Base-by-base conservation (phyloP, 1,139 yeast genomes). In the Maudiozyma humilis region DNA sequence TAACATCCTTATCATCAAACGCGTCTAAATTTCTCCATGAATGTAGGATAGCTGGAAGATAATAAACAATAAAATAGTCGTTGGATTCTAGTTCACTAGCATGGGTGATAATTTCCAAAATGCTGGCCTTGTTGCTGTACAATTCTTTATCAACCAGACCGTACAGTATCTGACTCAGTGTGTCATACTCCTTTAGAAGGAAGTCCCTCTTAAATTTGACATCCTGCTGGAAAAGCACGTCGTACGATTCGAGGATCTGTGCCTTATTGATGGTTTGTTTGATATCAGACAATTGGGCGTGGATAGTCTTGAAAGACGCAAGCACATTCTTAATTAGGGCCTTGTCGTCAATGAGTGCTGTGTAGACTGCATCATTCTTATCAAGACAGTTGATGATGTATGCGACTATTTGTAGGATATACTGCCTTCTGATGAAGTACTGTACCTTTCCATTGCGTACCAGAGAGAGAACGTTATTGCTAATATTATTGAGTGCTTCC, bases 361-460 rank as follows among this genome's bases (percentile, higher is more conserved):
- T 47, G 18, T 56, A 47, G 37, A 54, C 29, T 45, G 53, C 40
- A 62, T 55, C 50, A 47, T 54, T 47, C 4, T 47, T 12, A 13
- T 48, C 42, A 10, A 51, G 20, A 51, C 64, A 56, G 59, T 71
- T 57, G 23, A 79, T 62, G 34, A 79, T 64, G 56, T 72, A 84
- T 6, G 85, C 78, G 19, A 81, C 70, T 32, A 86, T 77, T 53
- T 83, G 85, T 40, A 89, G 63, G 17, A 88, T 78, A 53, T 77
- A 82, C 56, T 79, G 82, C 43, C 80, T 72, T 53, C 96, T 73
- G 44, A 77, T 65, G 57, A 79, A 85, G 58, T 75, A 87, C 5
- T 78, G 71, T n/a, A 83, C 75, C 51, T 80, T 73, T 1, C 91
- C 95, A 29, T 80, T 73, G 53, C 86, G 94, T 4, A 73, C 56